Evolutionary conservation across 1,139 yeast species (phyloP), one percentile per base, ranked within the genome.

Genomic region (Geotrichum citri-aurantii): DNA sequence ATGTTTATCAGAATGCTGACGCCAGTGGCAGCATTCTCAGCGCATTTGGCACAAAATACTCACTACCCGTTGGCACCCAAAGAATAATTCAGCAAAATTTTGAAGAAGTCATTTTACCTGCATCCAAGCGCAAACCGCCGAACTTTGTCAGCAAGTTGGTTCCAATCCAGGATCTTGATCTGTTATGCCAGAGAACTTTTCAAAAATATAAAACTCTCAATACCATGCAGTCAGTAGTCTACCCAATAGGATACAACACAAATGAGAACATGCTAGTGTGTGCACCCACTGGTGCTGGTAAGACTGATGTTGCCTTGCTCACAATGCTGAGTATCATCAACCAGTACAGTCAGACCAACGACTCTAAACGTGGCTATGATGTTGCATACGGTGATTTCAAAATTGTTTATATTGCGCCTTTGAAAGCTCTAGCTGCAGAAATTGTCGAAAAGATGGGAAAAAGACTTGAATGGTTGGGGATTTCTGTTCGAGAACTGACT

Each of bases 251-350:
- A 0, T 95, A 93, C 69, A 84, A 86, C 58, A 87, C 98, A 6
- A 92, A 90, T 71, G 97, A 92, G 66, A 93, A 95, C 68, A 88
- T 95, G 97, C 78, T 93, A 55, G 92, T 93, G 1, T 93, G 99
- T 81, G 99, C 99, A 0, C 99, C 99, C 1, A 93, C 99, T 0
- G 99, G 99, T 79, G 98, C 99, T 7, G 99, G 99, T 80, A 93
- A 93, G 69, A 95, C 99, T 0, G 98, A 95, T 71, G 96, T 95
- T 48, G 99, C 99, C 0, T 75, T 95, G 67, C 75, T 93, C 48
- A 79, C 98, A 0, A 84, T 93, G 66, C 76, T 95, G 57, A 89
- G 87, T 66, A 82, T 95, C 0, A 86, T 93, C n/a, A 81, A 84
- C 50, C 93, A 89, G 68, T 83, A 79, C 78, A 40, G 86, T 76